phyloP scores from a whole-genome alignment of 2,329 filamentous ascomycete genomes.

The Thermomyces lanuginosus region DNA sequence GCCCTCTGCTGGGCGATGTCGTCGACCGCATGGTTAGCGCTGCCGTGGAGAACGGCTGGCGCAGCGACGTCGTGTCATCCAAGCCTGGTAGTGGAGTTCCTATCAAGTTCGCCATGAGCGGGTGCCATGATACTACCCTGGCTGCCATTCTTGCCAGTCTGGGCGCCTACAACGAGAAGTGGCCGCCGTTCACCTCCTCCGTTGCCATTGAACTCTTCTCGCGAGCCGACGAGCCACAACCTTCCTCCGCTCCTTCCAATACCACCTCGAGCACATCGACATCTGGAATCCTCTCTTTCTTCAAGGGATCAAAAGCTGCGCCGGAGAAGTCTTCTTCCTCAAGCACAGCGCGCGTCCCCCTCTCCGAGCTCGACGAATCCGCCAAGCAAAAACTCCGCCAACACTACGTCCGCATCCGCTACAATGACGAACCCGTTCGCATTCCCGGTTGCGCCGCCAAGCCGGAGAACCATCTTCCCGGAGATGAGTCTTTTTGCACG shows the following conservation, averaged over 20 bases:
- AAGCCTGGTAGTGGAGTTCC: constrained; percentile 30
- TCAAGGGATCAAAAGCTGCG: constrained; percentile 12
- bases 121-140: constrained; percentile 88
- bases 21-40: constrained; percentile 55
- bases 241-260: constrained; percentile 7
- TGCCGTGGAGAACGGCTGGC: constrained; percentile 42
- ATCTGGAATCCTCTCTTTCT: constrained; percentile 17
- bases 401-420: constrained; percentile 79
- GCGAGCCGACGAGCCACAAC: constrained; percentile 6
- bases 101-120: constrained; percentile 61
- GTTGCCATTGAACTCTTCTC: constrained; percentile 82
- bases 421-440: constrained; percentile 70
- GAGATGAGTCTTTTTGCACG: constrained; percentile 81
- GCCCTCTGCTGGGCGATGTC: constrained; percentile 67
- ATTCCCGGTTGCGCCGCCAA: constrained; percentile 62
- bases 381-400: constrained; percentile 26
- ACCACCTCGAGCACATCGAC: constrained; percentile 14
- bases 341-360: constrained; percentile 18
- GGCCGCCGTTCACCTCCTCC: constrained; percentile 89
- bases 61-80: constrained; percentile 35
- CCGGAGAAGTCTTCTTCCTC: constrained; percentile 9
- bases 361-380: constrained; percentile 15
- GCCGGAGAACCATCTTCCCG: constrained; percentile 65
- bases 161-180: constrained; percentile 60
- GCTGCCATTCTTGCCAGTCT: constrained; percentile 62